Base-by-base conservation (phyloP, 2,329 filamentous ascomycete species). In the Dothistroma septosporum region DNA sequence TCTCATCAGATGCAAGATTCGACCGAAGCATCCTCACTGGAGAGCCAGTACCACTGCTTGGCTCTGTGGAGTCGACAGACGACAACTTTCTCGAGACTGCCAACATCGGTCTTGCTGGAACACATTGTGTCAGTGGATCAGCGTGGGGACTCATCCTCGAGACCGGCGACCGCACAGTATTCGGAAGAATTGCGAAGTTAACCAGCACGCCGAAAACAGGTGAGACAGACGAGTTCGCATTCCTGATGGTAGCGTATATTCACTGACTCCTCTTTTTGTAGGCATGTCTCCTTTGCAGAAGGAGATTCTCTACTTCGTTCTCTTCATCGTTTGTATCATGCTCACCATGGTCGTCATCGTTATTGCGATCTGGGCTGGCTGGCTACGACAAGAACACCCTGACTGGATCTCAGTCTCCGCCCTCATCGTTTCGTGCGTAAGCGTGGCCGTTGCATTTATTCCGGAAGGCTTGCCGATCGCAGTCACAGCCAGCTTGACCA, bases 61-160 rank as follows among this genome's bases (percentile, higher is more conserved):
- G 83, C 1, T 83, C 84, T 0, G 80, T 88, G 14, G 81, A 89
- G n/a, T 83, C 81, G 0, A 87, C 85, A 0, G 87, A 91, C 68
- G 78, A 82, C 44, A 91, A 91, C 72, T 91, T 90, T 69, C 83
- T 92, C 32, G 89, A 92, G 71, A 92, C 88, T 3, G 83, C 84
- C 56, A 88, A 86, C 67, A 90, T 92, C 57, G 89, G 88, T 22
- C 80, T 92, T 10, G 88, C 91, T 70, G 89, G 90, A n/a, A 91
- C 89, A 0, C 88, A 92, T 69, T 91, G 88, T 66, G 85, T 89
- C 4, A 86, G 85, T 7, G 89, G 89, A 2, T 85, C 79, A 22
- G 86, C 84, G 55, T 78, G 82, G 14, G 89, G 87, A 19, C 75
- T 92, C 10, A 87, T 90, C 1, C 85, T 92, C 11, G 84, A 85